Evolutionary conservation across 495 filamentous ascomycete genomes (phyloP), one percentile per base, ranked within the genome.

Genomic region (Penicillium malachiteum): DNA sequence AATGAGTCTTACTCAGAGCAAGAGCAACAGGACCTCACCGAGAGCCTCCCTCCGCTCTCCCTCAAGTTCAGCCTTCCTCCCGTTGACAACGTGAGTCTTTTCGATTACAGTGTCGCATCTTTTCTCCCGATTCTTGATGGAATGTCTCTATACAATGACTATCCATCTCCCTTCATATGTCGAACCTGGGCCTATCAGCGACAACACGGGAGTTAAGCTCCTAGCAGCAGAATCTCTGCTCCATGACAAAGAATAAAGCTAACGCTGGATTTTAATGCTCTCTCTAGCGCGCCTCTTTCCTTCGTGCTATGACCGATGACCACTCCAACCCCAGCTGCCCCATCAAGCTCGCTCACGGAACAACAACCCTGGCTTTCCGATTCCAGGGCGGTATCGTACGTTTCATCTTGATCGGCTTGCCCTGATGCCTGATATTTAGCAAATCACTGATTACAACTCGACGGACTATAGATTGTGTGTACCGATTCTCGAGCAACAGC

Each of bases 321-420:
- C 84, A 91, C 74, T 85, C 91, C 58, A 98, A 98, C 77, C 92
- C 95, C 49, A 84, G 87, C 72, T 96, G 91, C 72, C 94, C 94
- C 42, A 98, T 98, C 80, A 98, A 98, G 83, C 88, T 98, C 67
- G 95, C 95, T 40, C 95, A 98, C 83, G 94, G 94, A 70, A 98
- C 94, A 44, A 98, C 94, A 55, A 98, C 94, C n/a, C 83, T 98
- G 39, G 92, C 93, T 46, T 98, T 98, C 81, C 81, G 93, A 62
- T 98, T 97, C 80, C 84, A 97, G 75, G 91, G 91, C 61, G 94
- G 94, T 67, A 98, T 98, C 74, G 76, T 78, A 78, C 59, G 74
- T 63, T 56, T 26, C 34, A 52, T 39, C 52, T 43, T 26, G 8
- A 17, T 34, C 37, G 13, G 13, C 21, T 14, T 32, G 18, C 11